Percentiles rank a stretch among this genome's conserved stretches.
Conservation (phyloP, 495 filamentous ascomycete species). For the Penicillium odoratum region DNA sequence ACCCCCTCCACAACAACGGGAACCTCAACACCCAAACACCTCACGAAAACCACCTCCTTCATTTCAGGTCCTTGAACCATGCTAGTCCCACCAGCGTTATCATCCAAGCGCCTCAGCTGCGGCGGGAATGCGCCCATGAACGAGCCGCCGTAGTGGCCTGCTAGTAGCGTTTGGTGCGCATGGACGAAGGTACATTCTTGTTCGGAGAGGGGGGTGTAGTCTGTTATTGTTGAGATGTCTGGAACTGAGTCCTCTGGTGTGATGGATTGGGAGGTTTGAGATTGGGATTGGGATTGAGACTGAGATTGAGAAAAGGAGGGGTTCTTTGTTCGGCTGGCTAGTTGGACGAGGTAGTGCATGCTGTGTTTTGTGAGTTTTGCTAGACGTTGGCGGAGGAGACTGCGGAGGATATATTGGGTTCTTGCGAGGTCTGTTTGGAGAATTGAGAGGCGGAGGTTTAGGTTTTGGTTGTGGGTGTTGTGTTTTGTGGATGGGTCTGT, state of each 20-base stretch:
- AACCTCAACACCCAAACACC: slow-evolving; percentile 63
- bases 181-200: slow-evolving; percentile 75
- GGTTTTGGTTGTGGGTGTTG: slow-evolving; percentile 73
- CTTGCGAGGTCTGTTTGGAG: slow-evolving; percentile 95
- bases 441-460: slow-evolving; percentile 90
- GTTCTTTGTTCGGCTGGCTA: slow-evolving; percentile 59
- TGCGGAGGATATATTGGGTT: slow-evolving; percentile 85
- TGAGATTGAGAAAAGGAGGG: slow-evolving; percentile 50
- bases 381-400: slow-evolving; percentile 80
- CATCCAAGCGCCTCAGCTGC: slow-evolving; percentile 77
- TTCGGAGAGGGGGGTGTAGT: slow-evolving; percentile 60
- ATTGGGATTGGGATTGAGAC: slow-evolving; percentile 51
- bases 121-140: slow-evolving; percentile 82
- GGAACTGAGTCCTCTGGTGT: slow-evolving; percentile 41
- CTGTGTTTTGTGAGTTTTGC: slow-evolving; percentile 61
- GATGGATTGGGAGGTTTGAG: slow-evolving; percentile 18
- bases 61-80: slow-evolving; percentile 90
- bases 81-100: slow-evolving; percentile 81
- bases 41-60: slow-evolving; percentile 79
- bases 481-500: slow-evolving; percentile 35
- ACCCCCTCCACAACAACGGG: slow-evolving; percentile 54
- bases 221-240: slow-evolving; percentile 37
- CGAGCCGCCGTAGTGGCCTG: slow-evolving; percentile 74
- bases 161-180: slow-evolving; percentile 77
- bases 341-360: slow-evolving; percentile 44